A percentile compares a stretch with the other conserved stretches of the same genome.
Evolutionary conservation across 345 rosid genomes (phyloP).

Genomic region (Raphanus raphanistrum): DNA sequence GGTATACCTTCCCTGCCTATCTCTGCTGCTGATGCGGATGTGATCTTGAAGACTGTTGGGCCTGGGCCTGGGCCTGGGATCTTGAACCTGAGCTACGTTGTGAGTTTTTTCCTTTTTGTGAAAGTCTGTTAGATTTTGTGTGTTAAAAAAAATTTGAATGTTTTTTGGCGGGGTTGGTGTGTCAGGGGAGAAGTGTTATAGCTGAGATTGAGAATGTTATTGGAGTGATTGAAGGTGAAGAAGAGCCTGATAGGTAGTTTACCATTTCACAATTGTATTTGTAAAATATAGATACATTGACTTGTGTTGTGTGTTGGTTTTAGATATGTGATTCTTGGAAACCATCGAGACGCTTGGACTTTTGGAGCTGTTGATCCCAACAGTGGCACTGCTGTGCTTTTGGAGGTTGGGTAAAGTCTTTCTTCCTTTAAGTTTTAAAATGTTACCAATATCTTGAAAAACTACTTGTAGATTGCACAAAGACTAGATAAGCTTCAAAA

Average conservation of each 20-base stretch:
- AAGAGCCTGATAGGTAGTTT: constrained; percentile 76
- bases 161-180: not conserved
- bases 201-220: constrained; percentile 76
- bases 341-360: constrained; percentile 95
- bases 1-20: constrained; percentile 59
- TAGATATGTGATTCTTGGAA: constrained; percentile 74
- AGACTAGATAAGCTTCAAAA: constrained; percentile 62
- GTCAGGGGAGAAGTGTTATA: constrained; percentile 64
- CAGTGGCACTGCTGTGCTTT: constrained; percentile 78
- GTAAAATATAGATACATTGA: too few relatives aligned
- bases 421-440: not conserved
- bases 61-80: constrained; percentile 85
- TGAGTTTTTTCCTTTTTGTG: constrained; percentile 31
- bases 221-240: constrained; percentile 69
- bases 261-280: too few relatives aligned
- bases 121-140: not conserved
- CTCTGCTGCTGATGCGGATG: constrained; percentile 68
- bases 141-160: not conserved
- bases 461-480: constrained; percentile 51
- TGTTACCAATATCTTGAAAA: not conserved
- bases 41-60: constrained; percentile 51
- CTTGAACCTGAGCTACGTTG: constrained; percentile 60
- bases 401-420: constrained; percentile 54
- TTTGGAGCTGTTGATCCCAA: constrained; percentile 91
- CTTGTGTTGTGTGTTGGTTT: not conserved